Percentiles rank a stretch among this genome's conserved stretches.
These are phyloP conservation scores for Pseudevernia furfuracea DNA, from an alignment of 495 filamentous ascomycete species.

Conservation along the genomic window DNA sequence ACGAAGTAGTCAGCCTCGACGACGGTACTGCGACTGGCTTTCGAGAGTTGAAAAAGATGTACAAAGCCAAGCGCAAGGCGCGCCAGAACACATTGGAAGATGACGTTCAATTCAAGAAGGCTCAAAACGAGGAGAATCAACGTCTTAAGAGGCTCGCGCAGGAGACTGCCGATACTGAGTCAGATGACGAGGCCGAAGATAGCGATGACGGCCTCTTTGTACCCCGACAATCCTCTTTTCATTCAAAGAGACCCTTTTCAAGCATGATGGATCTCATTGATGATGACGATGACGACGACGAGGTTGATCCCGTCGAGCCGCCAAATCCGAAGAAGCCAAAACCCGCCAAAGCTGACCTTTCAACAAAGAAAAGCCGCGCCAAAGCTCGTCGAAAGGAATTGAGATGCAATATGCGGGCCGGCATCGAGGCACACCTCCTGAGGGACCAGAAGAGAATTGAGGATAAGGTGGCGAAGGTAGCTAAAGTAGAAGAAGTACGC, in stretches of 20 bases:
- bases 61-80: constrained; percentile 11
- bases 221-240: background rate
- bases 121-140: constrained; percentile 17
- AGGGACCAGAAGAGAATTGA: background rate
- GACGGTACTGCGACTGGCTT: background rate
- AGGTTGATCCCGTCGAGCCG: background rate
- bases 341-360: no score
- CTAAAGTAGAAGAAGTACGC: no score
- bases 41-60: constrained; percentile 7
- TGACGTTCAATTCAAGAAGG: constrained; percentile 20
- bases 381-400: background rate
- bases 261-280: background rate
- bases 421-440: constrained; percentile 26
- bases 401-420: constrained; percentile 25
- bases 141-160: constrained; percentile 7
- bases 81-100: constrained; percentile 16
- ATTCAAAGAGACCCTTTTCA: background rate
- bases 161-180: background rate
- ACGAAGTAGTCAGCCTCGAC: background rate
- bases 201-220: background rate
- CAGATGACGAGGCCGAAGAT: background rate
- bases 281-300: background rate
- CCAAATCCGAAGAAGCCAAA: no score
- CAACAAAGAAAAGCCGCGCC: no score
- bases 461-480: constrained; percentile 17